phyloP scores from a whole-genome alignment of 345 rosid species.

The Syzygium aromaticum region DNA sequence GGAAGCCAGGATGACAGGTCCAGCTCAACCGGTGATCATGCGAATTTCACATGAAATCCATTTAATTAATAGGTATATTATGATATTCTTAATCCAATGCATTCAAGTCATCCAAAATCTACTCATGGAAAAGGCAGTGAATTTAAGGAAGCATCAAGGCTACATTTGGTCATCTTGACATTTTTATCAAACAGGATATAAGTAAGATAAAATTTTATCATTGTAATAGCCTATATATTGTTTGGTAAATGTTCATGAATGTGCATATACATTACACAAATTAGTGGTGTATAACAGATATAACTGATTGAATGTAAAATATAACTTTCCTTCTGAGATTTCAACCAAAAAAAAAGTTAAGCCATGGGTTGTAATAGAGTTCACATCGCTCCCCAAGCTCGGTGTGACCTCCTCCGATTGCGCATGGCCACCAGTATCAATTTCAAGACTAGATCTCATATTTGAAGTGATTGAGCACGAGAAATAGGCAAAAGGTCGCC shows the following conservation, averaged over 20 bases:
- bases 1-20: too few species aligned
- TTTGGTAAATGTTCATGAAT: not conserved
- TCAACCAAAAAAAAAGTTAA: not conserved
- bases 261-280: not conserved
- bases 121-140: not conserved
- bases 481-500: not conserved
- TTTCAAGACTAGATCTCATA: not conserved
- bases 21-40: too few species aligned
- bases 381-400: not conserved
- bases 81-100: too few species aligned
- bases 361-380: not conserved
- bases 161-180: not conserved
- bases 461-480: not conserved
- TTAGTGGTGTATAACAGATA: rapidly evolving
- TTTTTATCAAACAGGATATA: not conserved
- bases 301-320: not conserved
- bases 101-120: not conserved
- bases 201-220: not conserved
- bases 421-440: not conserved
- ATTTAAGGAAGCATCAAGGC: not conserved
- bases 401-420: rapidly evolving
- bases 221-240: rapidly evolving
- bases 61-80: too few species aligned
- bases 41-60: too few species aligned
- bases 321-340: not conserved